phyloP scores from a whole-genome alignment of 179 eudicot genomes.

The Carnegiea gigantea region DNA sequence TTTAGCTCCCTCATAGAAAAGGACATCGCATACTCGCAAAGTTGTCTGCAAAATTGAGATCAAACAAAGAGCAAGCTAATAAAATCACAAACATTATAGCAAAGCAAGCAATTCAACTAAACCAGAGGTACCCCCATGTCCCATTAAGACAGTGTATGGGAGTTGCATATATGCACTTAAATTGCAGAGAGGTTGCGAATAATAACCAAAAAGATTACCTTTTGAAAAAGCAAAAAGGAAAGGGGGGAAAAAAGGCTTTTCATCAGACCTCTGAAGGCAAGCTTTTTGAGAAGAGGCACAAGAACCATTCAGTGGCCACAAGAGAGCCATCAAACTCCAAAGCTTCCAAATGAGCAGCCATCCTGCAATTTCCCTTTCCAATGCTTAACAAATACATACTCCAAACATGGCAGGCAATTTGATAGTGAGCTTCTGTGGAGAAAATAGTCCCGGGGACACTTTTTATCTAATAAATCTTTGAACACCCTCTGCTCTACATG shows the following conservation, averaged over 20 bases:
- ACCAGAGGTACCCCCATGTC: not conserved
- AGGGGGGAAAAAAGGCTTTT: not conserved
- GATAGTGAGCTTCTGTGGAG: not conserved
- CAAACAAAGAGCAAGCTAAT: constrained; percentile 6
- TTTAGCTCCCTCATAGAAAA: constrained; percentile 90
- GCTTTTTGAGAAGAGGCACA: constrained; percentile 95
- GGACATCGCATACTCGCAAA: constrained; percentile 94
- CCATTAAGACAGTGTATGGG: not conserved
- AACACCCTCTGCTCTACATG: constrained; percentile 98
- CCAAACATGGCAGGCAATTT: not conserved
- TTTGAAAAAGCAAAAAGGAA: not conserved
- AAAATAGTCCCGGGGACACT: constrained; percentile 68
- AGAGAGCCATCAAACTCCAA: constrained; percentile 93
- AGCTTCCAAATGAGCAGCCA: constrained; percentile 84
- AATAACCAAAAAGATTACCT: not conserved
- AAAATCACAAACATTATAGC: not conserved
- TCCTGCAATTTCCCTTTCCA: constrained; percentile 54
- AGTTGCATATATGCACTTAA: not conserved
- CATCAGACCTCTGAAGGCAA: constrained; percentile 87
- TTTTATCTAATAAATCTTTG: constrained; percentile 71
- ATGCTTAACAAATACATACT: constrained; percentile 12
- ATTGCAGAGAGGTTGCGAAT: not conserved
- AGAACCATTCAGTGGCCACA: constrained; percentile 97
- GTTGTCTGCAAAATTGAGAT: constrained; percentile 62
- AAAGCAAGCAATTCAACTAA: not conserved